Conservation (phyloP, 2,329 filamentous ascomycete species). For the Colletotrichum theobromicola region DNA sequence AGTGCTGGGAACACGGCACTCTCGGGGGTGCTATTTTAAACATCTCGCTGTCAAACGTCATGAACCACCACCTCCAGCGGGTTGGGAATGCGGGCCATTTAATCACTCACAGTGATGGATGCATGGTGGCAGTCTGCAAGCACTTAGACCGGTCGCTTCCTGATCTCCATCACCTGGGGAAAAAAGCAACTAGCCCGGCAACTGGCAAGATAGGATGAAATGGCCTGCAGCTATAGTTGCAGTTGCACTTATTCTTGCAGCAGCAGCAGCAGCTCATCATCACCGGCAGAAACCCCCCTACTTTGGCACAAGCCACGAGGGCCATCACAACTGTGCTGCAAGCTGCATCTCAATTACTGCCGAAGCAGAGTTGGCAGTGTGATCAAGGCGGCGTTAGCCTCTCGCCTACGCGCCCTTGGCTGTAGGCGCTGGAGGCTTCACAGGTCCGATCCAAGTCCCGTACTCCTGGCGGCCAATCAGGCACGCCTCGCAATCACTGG, state of each 20-base stretch:
- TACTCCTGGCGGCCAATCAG: conserved; percentile 41
- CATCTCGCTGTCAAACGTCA: neutral
- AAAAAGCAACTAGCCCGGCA: neutral
- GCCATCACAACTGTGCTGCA: neutral
- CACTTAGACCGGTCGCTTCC: conserved; percentile 6
- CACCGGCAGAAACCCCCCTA: neutral
- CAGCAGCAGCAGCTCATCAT: neutral
- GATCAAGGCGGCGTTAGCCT: conserved; percentile 16
- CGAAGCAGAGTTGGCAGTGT: conserved; percentile 5
- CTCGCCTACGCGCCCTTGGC: conserved; percentile 46
- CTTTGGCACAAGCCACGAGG: conserved; percentile 6
- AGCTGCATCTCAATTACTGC: neutral
- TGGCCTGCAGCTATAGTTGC: neutral
- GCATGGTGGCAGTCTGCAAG: conserved; percentile 12
- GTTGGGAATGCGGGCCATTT: neutral
- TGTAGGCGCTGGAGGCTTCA: conserved; percentile 12
- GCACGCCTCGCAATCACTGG: conserved; percentile 33
- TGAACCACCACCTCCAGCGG: neutral
- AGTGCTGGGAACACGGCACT: neutral
- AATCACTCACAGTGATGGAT: neutral
- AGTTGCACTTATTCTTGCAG: neutral
- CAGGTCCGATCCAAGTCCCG: conserved; percentile 12
- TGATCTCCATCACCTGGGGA: neutral
- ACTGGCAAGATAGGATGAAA: conserved; percentile 2
- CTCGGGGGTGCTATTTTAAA: conserved; percentile 14